Conservation (phyloP, 2,329 filamentous ascomycete genomes). For the Cladophialophora psammophila region DNA sequence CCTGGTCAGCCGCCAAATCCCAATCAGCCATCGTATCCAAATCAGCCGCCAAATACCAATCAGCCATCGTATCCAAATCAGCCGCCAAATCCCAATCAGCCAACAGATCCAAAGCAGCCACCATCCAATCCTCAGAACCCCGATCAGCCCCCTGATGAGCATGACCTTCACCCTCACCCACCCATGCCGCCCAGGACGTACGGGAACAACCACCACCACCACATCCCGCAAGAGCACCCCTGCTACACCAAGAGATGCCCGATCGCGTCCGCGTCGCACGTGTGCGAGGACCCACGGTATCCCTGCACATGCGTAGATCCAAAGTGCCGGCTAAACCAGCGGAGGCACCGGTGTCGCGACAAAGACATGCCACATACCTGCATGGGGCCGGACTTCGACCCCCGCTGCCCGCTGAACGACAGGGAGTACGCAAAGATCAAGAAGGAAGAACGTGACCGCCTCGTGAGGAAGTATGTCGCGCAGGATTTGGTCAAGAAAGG, state of each 20-base stretch:
- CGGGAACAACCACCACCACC: neutral
- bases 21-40: neutral
- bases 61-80: neutral
- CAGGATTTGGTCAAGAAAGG: neutral
- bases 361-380: neutral
- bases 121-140: neutral
- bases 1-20: neutral
- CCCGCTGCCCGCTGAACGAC: constrained; percentile 1
- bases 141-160: neutral
- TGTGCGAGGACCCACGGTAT: neutral
- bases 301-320: constrained; percentile 1
- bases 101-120: neutral
- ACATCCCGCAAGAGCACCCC: neutral
- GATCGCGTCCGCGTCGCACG: neutral
- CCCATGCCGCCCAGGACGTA: constrained; percentile 1
- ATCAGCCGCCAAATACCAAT: neutral
- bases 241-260: neutral
- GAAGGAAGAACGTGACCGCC: neutral
- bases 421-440: neutral
- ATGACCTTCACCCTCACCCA: neutral
- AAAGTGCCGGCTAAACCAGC: neutral
- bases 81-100: neutral
- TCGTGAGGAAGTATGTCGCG: neutral
- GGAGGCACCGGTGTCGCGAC: neutral
- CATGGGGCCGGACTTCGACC: neutral